Evolutionary conservation across 306 rosid genomes (phyloP).

Genomic region (Inga oerstediana): DNA sequence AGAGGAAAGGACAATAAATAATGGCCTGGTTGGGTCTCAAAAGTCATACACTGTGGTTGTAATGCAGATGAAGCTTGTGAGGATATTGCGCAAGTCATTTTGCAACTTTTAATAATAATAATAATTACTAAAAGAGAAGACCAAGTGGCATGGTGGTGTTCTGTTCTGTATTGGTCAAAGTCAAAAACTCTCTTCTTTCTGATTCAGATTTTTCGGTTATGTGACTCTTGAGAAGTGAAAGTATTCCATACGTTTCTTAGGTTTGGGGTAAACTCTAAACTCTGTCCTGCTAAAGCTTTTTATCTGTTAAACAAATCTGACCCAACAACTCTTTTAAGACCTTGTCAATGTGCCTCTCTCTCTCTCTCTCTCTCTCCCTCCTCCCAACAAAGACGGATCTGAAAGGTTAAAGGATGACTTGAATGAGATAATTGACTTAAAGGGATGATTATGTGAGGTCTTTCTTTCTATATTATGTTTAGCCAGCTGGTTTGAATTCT

Average conservation of each 20-base stretch:
- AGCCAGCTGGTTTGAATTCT: not conserved
- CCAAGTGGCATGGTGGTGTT: not conserved
- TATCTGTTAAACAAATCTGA: constrained; percentile 4
- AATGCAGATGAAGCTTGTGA: not conserved
- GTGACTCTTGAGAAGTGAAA: not conserved
- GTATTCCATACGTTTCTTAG: constrained; percentile 1
- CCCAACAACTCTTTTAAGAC: constrained; percentile 12
- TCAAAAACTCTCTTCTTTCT: not conserved
- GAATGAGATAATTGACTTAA: constrained; percentile 8
- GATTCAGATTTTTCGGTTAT: constrained; percentile 5
- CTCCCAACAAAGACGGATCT: not conserved
- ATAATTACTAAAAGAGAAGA: not conserved
- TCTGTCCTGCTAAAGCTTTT: not conserved
- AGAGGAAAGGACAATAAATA: not conserved
- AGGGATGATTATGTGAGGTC: not conserved
- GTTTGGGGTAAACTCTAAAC: not conserved
- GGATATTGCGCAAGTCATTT: constrained; percentile 16
- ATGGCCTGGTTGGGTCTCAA: constrained; percentile 22
- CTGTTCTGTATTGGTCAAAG: constrained; percentile 36
- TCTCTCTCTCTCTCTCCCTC: not conserved
- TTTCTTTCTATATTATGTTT: not conserved
- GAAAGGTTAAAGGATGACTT: not conserved
- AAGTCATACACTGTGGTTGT: constrained; percentile 28
- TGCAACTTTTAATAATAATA: constrained; percentile 7
- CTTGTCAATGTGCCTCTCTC: not conserved